Percentiles rank a stretch among this genome's conserved stretches.
Conservation (phyloP, 345 rosid genomes). For the Toxicodendron radicans region DNA sequence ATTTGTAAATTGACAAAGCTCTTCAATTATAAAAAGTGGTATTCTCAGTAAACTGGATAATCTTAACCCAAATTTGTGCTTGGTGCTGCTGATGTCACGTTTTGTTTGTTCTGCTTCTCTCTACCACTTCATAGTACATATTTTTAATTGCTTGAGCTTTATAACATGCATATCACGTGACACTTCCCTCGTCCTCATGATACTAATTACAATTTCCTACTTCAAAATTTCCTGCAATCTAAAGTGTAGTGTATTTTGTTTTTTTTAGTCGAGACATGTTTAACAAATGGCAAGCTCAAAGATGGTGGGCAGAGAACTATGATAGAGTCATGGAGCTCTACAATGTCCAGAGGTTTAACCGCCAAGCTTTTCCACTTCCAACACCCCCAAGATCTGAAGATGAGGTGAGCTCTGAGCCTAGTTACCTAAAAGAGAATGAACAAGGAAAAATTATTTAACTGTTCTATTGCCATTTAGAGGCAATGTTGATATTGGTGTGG, state of each 20-base stretch:
- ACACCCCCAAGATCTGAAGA: constrained; percentile 72
- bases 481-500: not conserved
- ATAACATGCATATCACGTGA: not conserved
- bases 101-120: not conserved
- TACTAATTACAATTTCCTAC: not conserved
- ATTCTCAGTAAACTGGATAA: constrained; percentile 7
- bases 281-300: constrained; percentile 96
- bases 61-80: constrained; percentile 8
- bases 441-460: not conserved
- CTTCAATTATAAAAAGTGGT: not conserved
- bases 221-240: constrained; percentile 13
- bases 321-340: constrained; percentile 94
- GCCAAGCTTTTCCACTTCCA: constrained; percentile 67
- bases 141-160: constrained; percentile 2
- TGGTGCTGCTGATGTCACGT: constrained; percentile 9
- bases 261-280: constrained; percentile 88
- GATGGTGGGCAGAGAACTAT: constrained; percentile 93
- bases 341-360: constrained; percentile 80
- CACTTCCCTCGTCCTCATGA: not conserved
- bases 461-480: not conserved
- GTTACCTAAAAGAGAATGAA: not conserved
- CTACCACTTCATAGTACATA: not conserved
- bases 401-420: constrained; percentile 52
- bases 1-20: constrained; percentile 10
- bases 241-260: constrained; percentile 24